Evolutionary conservation across 1,284 basidiomycete genomes (phyloP), one percentile per base, ranked within the genome.

Genomic region (Ustilago shanxiensis): DNA sequence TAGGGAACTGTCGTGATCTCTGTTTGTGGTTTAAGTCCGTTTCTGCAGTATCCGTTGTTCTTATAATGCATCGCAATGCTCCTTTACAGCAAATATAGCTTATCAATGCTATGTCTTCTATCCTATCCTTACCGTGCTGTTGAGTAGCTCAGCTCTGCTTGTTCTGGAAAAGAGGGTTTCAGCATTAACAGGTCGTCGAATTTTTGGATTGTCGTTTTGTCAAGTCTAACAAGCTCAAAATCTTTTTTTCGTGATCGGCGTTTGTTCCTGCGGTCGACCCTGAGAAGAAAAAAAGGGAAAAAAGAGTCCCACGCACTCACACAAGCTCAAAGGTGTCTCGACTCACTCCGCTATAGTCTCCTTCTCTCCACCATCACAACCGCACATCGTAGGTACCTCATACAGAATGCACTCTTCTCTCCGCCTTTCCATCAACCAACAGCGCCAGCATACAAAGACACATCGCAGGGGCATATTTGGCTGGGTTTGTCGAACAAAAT

Each of bases 301-400:
- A 4, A 41, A 41, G 18, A 22, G 1, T 44, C 20, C n/a, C 20
- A 20, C 41, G 11, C 37, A 2, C 2, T 7, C 37, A 9, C 41
- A n/a, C 8, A 1, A 35, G 16, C n/a, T 31, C 29, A n/a, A 31
- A 31, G 14, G 20, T 49, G 1, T 11, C 31, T 26, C 47, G 4
- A 13, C 4, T 16, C 22, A n/a, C 47, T 26, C 7, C 26, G 6
- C 41, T 28, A 1, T 14, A n/a, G 45, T 63, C 60, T 10, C 20
- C 11, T 63, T 45, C 52, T 63, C 31, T 57, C 60, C 58, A 71
- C 62, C 68, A 71, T 49, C 62, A 65, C 10, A 11, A 14, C 18
- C 10, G 3, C n/a, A 8, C 29, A 1, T n/a, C 44, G 66, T 68
- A 68, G 62, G 66, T 68, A 49, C 28, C 50, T 29, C n/a, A 1